Conservation (phyloP, 2,329 filamentous ascomycete species). For the Fusarium brachygibbosum region DNA sequence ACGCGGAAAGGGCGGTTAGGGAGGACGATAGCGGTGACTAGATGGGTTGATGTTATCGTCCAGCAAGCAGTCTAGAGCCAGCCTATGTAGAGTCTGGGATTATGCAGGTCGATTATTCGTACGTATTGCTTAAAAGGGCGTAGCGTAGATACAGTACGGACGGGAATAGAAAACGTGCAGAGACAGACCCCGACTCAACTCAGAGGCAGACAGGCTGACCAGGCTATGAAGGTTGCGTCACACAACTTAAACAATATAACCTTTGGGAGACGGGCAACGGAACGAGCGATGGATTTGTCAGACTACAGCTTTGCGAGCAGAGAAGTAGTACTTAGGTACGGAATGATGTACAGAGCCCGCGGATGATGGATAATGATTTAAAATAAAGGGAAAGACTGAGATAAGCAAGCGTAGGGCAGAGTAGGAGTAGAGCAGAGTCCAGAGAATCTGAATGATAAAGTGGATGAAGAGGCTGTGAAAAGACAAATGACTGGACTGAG, state of each 20-base stretch:
- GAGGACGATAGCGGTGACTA: slow-evolving; percentile 39
- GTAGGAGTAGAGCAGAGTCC: not conserved
- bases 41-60: slow-evolving; percentile 43
- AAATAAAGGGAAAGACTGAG: not conserved
- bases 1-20: slow-evolving; percentile 41
- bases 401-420: not conserved
- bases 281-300: not conserved
- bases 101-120: slow-evolving; percentile 45
- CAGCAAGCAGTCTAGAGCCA: not conserved
- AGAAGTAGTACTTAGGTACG: too few relatives aligned
- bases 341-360: not conserved
- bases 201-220: slow-evolving; percentile 9
- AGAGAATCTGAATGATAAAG: slow-evolving; percentile 15
- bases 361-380: not conserved
- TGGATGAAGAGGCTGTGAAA: slow-evolving; percentile 9
- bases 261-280: not conserved
- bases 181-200: slow-evolving; percentile 4
- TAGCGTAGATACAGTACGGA: slow-evolving; percentile 20
- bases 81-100: slow-evolving; percentile 41
- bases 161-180: slow-evolving; percentile 24
- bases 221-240: slow-evolving; percentile 42
- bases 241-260: slow-evolving; percentile 18
- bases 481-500: slow-evolving; percentile 16
- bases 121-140: slow-evolving; percentile 36
- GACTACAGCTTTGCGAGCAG: not conserved